Evolutionary conservation across 345 rosid genomes (phyloP).

Genomic region (Capsella bursapastoris): DNA sequence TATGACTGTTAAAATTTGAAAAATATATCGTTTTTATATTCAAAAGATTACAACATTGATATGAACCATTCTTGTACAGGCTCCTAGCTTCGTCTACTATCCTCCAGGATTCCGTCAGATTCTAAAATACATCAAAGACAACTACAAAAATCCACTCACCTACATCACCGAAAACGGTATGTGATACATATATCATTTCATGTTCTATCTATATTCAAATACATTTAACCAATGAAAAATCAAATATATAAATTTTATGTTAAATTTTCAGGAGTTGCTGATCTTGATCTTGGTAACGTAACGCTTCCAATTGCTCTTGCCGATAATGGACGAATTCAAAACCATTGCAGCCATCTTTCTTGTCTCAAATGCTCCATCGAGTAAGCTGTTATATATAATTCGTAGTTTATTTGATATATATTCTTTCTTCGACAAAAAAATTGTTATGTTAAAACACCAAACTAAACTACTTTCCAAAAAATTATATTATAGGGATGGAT

Average conservation of each 20-base stretch:
- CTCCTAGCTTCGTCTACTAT: slow-evolving; percentile 31
- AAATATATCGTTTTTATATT: not conserved
- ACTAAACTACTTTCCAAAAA: not conserved
- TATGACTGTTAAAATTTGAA: not conserved
- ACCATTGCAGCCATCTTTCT: slow-evolving; percentile 39
- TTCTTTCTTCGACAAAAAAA: not conserved
- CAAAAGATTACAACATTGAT: not conserved
- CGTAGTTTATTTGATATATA: not conserved
- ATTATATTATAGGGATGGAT: slow-evolving; percentile 29
- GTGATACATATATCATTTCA: not conserved
- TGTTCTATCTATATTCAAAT: not conserved
- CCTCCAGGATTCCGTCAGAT: slow-evolving; percentile 35
- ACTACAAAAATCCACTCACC: slow-evolving; percentile 36
- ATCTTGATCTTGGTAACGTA: slow-evolving; percentile 28
- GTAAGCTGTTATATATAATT: slow-evolving; percentile 18
- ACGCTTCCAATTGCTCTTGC: slow-evolving; percentile 26
- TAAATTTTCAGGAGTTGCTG: slow-evolving; percentile 31
- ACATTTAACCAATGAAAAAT: not conserved
- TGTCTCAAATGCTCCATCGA: slow-evolving; percentile 37
- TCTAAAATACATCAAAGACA: slow-evolving; percentile 30
- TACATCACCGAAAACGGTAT: slow-evolving; percentile 44
- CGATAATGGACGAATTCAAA: slow-evolving; percentile 34
- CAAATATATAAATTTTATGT: not conserved
- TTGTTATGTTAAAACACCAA: not conserved
- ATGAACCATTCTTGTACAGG: not conserved